Conservation (phyloP, 179 eudicot genomes). For the Camellia oleifera region DNA sequence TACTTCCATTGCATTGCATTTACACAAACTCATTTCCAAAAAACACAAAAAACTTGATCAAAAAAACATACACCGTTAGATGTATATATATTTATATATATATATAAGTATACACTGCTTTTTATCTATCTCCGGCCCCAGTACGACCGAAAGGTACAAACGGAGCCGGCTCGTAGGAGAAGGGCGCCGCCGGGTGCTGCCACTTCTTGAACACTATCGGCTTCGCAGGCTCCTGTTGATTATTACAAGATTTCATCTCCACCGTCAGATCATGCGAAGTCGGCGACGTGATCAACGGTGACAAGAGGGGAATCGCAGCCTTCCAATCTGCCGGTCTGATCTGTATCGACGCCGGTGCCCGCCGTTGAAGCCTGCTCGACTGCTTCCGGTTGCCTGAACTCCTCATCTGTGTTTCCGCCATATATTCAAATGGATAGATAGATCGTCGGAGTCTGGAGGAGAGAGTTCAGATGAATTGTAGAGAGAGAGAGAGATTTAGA, state of each 20-base stretch:
- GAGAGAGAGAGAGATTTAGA: background rate
- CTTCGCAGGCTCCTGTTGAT: constrained; percentile 20
- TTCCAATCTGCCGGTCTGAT: constrained; percentile 67
- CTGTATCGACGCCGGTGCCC: constrained; percentile 78
- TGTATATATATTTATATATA: background rate
- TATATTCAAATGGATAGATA: background rate
- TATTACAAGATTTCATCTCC: constrained; percentile 25
- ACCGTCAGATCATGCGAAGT: constrained; percentile 23
- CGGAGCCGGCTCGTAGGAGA: constrained; percentile 51
- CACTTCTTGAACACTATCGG: constrained; percentile 57
- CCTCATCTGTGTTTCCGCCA: constrained; percentile 31
- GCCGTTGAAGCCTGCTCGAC: constrained; percentile 63
- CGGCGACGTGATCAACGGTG: constrained; percentile 66
- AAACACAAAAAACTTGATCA: background rate
- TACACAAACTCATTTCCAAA: background rate
- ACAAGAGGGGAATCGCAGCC: constrained; percentile 76
- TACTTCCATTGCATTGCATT: no score
- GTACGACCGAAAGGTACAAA: constrained; percentile 26
- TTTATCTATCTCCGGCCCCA: constrained; percentile 7
- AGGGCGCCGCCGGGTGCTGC: constrained; percentile 80
- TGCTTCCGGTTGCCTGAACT: constrained; percentile 27
- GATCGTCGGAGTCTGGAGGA: background rate
- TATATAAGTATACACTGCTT: background rate
- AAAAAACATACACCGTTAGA: constrained; percentile 15
- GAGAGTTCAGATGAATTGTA: background rate